Evolutionary conservation across 2,329 filamentous ascomycete species (phyloP), one percentile per base, ranked within the genome.

Genomic region (Onygenales sp.): DNA sequence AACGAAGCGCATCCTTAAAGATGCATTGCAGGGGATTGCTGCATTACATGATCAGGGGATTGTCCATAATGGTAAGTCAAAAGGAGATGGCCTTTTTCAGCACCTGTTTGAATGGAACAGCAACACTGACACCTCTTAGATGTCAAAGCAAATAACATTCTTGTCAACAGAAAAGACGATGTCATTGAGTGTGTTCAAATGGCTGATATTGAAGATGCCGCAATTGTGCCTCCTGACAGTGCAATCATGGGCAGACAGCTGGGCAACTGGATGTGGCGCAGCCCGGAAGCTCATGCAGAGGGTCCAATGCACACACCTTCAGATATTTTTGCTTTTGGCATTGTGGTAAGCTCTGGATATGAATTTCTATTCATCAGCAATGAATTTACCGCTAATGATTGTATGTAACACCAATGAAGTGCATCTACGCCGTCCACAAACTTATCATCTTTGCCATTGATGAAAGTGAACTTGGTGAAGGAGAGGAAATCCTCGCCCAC

Each of bases 351-450:
- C 52, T 43, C 47, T 41, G 10, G 10, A 41, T 14, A 41, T 33
- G 27, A 27, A 31, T 51, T 51, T 33, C 3, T 35, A 27, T 31
- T 21, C 27, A n/a, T 47, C 38, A 44, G 33, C n/a, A 43, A 27
- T 14, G 39, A n/a, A 27, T n/a, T 13, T n/a, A 36, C 14, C 32
- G 33, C 43, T 42, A 21, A 8, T 45, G 3, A 41, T 49, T 38
- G 36, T 39, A 39, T 43, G n/a, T 13, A 21, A 51, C 8, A 14
- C 21, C 13, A 48, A 41, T 46, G 52, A 48, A 72, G 70, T 74
- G 70, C 60, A 74, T 76, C 41, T 76, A 74, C 57, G 69, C 73
- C n/a, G 61, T 74, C 45, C 64, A 69, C 2, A 68, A 69, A 59
- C 63, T 63, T 39, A 66, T 74, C 43, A 66, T 74, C 53, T 72